Base-by-base conservation (phyloP, 768 basidiomycete genomes). In the Tephrocybe sp. region DNA sequence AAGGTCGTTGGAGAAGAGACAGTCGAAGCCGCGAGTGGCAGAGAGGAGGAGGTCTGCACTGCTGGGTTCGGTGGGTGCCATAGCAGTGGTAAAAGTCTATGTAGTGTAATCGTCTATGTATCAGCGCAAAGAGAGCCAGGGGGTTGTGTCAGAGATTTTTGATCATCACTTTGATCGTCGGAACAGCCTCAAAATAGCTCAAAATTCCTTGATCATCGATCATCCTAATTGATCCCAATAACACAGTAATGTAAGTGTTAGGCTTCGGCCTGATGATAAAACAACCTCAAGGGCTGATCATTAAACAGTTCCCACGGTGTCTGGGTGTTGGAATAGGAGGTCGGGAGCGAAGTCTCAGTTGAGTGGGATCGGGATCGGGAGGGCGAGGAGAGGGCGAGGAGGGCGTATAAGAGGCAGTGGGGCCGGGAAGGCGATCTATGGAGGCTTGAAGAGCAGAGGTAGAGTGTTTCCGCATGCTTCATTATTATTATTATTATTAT, bases 1-100 rank as follows among this genome's bases (percentile, higher is more conserved):
- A 51, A 91, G 72, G 49, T 89, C 78, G 59, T 90, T 87, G 33
- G 78, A 69, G 62, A 89, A 91, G 47, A 91, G 75, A 40, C 66
- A 64, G 68, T 87, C 81, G 59, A 90, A 91, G 0, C 84, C 89
- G 7, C 61, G 60, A 5, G 69, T 71, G 16, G 76, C 77, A 12
- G 69, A 70, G 34, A 60, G 49, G 16, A 80, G 64, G 11, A 58
- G 62, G 5, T 53, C 51, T 4, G 52, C 60, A 44, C 54, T 62
- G 7, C 41, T 20, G 10, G 16, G 33, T 41, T 52, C 51, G 16
- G 35, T 31, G 17, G 34, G 39, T 35, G 47, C 47, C 36, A 22
- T 9, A 13, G 31, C n/a, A 2, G 38, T 22, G 2, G 19, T 52
- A 22, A 42, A 13, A 22, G 10, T 34, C 39, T 49, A 41, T 41